Evolutionary conservation across 257 asterid genomes (phyloP).

Genomic region (Fraxinus americana): DNA sequence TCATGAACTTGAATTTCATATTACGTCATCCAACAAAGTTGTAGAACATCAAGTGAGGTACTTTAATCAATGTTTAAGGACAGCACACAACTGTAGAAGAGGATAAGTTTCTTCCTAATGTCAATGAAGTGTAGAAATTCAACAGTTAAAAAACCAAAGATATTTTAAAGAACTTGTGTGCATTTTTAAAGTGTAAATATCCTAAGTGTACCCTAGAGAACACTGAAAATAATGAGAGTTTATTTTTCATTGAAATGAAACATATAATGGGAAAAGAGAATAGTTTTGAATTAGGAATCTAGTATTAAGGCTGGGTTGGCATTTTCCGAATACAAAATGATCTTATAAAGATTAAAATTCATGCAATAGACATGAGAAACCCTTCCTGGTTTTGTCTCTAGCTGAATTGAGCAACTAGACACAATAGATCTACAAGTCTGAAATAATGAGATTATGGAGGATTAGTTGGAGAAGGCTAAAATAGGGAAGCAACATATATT

Average conservation of each 20-base stretch:
- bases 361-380: background rate
- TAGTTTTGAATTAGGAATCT: background rate
- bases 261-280: background rate
- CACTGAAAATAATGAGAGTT: background rate
- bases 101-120: background rate
- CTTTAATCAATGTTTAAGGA: background rate
- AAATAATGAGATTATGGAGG: conserved; percentile 9
- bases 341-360: background rate
- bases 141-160: background rate
- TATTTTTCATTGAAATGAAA: background rate
- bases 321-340: background rate
- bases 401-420: background rate
- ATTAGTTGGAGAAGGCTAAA: conserved; percentile 18
- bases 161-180: background rate
- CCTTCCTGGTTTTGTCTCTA: conserved; percentile 7
- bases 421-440: background rate
- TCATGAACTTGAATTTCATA: background rate
- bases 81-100: background rate
- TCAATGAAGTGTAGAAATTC: background rate
- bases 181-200: background rate
- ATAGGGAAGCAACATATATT: background rate
- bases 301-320: conserved; percentile 5
- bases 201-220: background rate
- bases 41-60: background rate
- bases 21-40: background rate